Percentiles rank a stretch among this genome's conserved stretches.
Conservation (phyloP, 2,329 filamentous ascomycete genomes). For the Whalleya microplaca region DNA sequence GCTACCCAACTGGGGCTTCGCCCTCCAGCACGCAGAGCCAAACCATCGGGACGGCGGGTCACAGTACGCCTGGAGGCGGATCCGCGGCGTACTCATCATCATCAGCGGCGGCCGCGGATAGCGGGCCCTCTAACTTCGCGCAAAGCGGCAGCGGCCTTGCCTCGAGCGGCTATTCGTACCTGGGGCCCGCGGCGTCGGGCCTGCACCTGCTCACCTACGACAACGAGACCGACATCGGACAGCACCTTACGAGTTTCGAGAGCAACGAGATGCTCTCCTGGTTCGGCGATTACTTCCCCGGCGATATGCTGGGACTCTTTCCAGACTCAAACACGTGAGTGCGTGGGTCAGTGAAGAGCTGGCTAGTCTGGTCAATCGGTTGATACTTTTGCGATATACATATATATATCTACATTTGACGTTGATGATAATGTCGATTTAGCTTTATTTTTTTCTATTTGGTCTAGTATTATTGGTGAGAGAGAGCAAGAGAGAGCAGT, state of each 20-base stretch:
- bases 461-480: too few relatives aligned
- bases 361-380: too few relatives aligned
- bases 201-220: constrained; percentile 38
- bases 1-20: constrained; percentile 42
- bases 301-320: constrained; percentile 36
- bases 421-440: too few relatives aligned
- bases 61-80: constrained; percentile 3
- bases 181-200: constrained; percentile 30
- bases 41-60: constrained; percentile 8
- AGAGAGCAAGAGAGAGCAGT: too few relatives aligned
- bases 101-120: constrained; percentile 15
- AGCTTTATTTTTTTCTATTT: too few relatives aligned
- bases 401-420: too few relatives aligned
- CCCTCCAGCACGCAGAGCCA: constrained; percentile 48
- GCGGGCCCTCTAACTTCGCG: constrained; percentile 35
- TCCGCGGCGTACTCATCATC: constrained; percentile 12
- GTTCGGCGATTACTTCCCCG: constrained; percentile 40
- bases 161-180: constrained; percentile 37
- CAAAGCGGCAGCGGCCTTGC: constrained; percentile 37
- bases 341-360: constrained; percentile 12
- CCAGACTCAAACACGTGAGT: constrained; percentile 31
- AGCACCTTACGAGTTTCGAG: constrained; percentile 39
- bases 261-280: constrained; percentile 41
- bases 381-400: too few relatives aligned
- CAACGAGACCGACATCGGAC: constrained; percentile 41